Percentiles rank a stretch among this genome's conserved stretches.
These are phyloP conservation scores for Millerozyma miso DNA, from an alignment of 805 yeast genomes.

Conservation along the genomic window DNA sequence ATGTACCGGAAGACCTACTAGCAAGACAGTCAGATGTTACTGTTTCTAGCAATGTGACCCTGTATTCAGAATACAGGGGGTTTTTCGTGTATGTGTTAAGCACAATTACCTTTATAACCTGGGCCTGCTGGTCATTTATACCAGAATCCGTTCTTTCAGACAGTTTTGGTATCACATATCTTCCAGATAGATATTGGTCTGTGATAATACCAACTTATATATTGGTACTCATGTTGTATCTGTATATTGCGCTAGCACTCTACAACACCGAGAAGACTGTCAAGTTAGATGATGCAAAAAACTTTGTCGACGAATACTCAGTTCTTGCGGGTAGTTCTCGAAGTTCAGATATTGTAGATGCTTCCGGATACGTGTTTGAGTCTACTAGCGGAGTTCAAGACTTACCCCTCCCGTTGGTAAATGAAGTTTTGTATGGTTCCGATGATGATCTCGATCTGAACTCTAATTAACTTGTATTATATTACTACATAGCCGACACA, in stretches of 20 bases:
- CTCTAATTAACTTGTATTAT: background rate
- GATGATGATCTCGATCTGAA: slow-evolving; percentile 4
- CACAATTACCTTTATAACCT: slow-evolving; percentile 49
- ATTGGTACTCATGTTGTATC: slow-evolving; percentile 66
- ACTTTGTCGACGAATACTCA: slow-evolving; percentile 66
- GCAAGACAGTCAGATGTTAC: slow-evolving; percentile 67
- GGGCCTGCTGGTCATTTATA: slow-evolving; percentile 69
- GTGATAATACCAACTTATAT: slow-evolving; percentile 69
- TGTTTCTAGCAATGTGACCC: slow-evolving; percentile 50
- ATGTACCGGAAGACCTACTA: slow-evolving; percentile 38
- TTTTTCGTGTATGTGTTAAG: slow-evolving; percentile 76
- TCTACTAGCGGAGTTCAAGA: slow-evolving; percentile 88
- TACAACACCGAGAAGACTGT: slow-evolving; percentile 78
- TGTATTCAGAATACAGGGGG: slow-evolving; percentile 79
- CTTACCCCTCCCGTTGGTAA: slow-evolving; percentile 67
- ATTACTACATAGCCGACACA: background rate
- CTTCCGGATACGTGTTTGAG: slow-evolving; percentile 41
- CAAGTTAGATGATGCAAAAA: slow-evolving; percentile 53
- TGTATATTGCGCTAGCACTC: slow-evolving; percentile 63
- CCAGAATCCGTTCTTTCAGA: slow-evolving; percentile 56
- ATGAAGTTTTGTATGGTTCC: slow-evolving; percentile 52
- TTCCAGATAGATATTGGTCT: slow-evolving; percentile 93
- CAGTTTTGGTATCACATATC: slow-evolving; percentile 55
- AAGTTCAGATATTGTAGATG: slow-evolving; percentile 6
- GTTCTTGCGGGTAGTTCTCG: slow-evolving; percentile 20